These are phyloP conservation scores for Penicillium longicatenatum DNA, from an alignment of 495 filamentous ascomycete genomes.

Conservation along the genomic window DNA sequence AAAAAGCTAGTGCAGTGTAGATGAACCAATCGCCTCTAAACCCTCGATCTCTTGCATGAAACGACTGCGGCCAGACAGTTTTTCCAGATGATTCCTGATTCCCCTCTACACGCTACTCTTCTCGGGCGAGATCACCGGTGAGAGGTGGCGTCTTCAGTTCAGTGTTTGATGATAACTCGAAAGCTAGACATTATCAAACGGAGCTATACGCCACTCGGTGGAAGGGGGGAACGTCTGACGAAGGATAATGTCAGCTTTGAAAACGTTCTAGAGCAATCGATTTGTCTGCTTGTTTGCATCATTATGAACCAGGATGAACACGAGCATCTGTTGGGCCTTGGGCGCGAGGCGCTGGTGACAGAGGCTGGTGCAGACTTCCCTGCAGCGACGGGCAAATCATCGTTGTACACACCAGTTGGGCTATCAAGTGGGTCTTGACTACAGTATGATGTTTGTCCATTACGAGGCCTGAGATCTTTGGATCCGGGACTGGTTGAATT, in stretches of 20 bases:
- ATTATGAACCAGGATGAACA: not conserved
- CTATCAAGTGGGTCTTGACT: slow-evolving; percentile 26
- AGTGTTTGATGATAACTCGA: not conserved
- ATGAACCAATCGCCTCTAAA: slow-evolving; percentile 29
- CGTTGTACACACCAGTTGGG: slow-evolving; percentile 39
- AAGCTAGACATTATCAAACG: slow-evolving; percentile 1
- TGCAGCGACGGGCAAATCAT: slow-evolving; percentile 38
- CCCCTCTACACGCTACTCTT: too few species aligned
- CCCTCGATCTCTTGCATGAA: slow-evolving; percentile 31
- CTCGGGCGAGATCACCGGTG: not conserved
- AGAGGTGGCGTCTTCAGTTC: not conserved
- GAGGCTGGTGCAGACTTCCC: slow-evolving; percentile 27
- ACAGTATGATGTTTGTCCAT: slow-evolving; percentile 27
- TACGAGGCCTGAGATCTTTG: slow-evolving; percentile 23
- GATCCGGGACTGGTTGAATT: slow-evolving; percentile 1
- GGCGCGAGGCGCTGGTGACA: slow-evolving; percentile 21
- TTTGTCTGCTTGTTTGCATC: not conserved
- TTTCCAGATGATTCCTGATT: not conserved
- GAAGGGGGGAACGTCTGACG: not conserved
- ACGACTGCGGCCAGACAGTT: slow-evolving; percentile 2
- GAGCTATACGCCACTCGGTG: not conserved
- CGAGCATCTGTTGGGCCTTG: slow-evolving; percentile 12
- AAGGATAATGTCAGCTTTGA: not conserved
- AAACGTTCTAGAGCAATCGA: not conserved
- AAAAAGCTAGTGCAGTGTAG: not conserved